phyloP scores from a whole-genome alignment of 352 stramenopile genomes.

The Thraustotheca clavata region DNA sequence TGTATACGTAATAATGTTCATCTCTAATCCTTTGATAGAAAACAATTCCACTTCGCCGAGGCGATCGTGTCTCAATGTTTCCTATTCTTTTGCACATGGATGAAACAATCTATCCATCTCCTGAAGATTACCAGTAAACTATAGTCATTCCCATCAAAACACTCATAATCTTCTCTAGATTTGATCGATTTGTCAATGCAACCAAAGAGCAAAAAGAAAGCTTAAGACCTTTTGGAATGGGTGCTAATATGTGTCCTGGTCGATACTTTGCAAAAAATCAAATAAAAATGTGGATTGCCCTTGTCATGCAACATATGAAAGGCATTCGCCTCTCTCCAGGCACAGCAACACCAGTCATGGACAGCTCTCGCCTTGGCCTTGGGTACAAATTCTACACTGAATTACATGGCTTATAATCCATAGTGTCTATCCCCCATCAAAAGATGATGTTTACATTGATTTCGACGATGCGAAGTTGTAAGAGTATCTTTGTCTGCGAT shows the following conservation, averaged over 20 bases:
- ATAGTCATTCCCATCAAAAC: neutral
- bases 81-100: slow-evolving; percentile 10
- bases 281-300: neutral
- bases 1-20: neutral
- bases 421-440: neutral
- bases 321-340: neutral
- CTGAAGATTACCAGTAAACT: slow-evolving; percentile 15
- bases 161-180: slow-evolving; percentile 1
- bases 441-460: neutral
- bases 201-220: neutral
- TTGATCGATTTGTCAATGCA: slow-evolving; percentile 17
- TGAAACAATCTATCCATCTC: slow-evolving; percentile 7
- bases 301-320: neutral
- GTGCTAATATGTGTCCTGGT: slow-evolving; percentile 14
- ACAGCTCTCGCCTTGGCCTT: too few relatives aligned
- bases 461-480: neutral
- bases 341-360: neutral
- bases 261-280: slow-evolving; percentile 21
- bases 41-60: neutral
- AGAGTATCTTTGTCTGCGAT: too few relatives aligned
- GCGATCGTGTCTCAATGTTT: slow-evolving; percentile 1
- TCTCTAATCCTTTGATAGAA: too few relatives aligned
- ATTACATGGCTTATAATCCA: neutral
- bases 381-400: neutral
- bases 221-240: slow-evolving; percentile 20